phyloP scores from a whole-genome alignment of 305 asterid species.

The Plantago lanceolata region DNA sequence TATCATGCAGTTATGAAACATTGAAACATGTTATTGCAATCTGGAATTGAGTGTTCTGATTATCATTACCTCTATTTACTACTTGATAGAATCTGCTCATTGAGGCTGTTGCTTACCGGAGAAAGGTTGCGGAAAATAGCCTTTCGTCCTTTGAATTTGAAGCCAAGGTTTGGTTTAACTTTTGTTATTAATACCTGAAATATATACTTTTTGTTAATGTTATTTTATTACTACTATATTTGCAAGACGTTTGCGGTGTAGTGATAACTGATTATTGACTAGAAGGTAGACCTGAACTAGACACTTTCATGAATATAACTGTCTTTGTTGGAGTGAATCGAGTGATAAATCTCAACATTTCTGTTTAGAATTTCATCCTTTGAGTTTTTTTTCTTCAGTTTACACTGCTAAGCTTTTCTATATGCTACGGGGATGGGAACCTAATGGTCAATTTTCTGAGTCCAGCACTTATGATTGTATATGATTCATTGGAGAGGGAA shows the following conservation, averaged over 20 bases:
- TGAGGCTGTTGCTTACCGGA: slow-evolving; percentile 69
- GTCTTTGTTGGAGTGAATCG: neutral
- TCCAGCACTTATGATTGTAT: too few relatives aligned
- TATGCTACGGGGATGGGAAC: too few relatives aligned
- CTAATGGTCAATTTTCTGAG: too few relatives aligned
- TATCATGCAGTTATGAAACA: slow-evolving; percentile 20
- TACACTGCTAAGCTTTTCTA: too few relatives aligned
- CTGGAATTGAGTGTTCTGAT: slow-evolving; percentile 27
- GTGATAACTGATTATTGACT: neutral
- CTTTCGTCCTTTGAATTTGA: slow-evolving; percentile 67
- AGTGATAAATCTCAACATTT: neutral
- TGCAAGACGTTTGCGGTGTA: slow-evolving; percentile 3
- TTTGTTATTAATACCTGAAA: slow-evolving; percentile 16
- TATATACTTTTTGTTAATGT: neutral
- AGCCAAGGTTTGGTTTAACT: slow-evolving; percentile 52
- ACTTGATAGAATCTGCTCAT: slow-evolving; percentile 54
- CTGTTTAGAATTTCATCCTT: too few relatives aligned
- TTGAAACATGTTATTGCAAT: slow-evolving; percentile 11
- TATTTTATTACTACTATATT: neutral
- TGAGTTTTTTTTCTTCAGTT: too few relatives aligned
- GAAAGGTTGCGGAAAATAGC: slow-evolving; percentile 61
- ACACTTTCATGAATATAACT: neutral
- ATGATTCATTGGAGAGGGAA: too few relatives aligned
- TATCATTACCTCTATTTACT: slow-evolving; percentile 24
- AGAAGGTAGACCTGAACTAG: neutral